Conservation (phyloP, 805 yeast genomes). For the Lipomyces sp. region DNA sequence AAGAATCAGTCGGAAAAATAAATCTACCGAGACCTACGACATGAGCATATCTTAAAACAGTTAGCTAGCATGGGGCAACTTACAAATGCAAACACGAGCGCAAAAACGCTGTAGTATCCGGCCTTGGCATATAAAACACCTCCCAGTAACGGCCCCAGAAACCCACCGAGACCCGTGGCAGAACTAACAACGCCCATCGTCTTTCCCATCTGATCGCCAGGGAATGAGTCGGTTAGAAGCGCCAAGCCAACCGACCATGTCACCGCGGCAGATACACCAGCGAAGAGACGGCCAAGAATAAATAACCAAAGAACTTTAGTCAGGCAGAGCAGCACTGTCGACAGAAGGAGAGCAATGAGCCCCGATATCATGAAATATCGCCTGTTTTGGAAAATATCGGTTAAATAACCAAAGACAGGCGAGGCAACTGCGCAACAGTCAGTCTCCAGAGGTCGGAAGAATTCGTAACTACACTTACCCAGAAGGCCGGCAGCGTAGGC, state of each 20-base stretch:
- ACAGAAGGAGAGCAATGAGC: conserved; percentile 41
- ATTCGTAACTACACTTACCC: conserved; percentile 17
- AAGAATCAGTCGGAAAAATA: conserved; percentile 45
- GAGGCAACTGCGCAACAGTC: conserved; percentile 33
- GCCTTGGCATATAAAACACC: conserved; percentile 44
- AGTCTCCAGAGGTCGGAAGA: neutral
- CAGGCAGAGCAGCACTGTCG: conserved; percentile 43
- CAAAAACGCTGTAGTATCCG: conserved; percentile 46
- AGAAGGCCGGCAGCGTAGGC: conserved; percentile 46
- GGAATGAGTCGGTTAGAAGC: conserved; percentile 42
- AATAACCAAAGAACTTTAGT: conserved; percentile 40
- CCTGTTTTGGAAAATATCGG: conserved; percentile 41
- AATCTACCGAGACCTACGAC: conserved; percentile 37
- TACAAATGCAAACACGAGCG: conserved; percentile 43
- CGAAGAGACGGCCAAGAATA: conserved; percentile 44
- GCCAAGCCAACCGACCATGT: conserved; percentile 49
- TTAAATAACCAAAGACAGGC: conserved; percentile 42
- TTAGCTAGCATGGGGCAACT: neutral
- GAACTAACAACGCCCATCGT: conserved; percentile 43
- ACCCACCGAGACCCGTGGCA: conserved; percentile 42
- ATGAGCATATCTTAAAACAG: neutral
- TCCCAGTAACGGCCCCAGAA: conserved; percentile 47
- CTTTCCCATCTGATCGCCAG: conserved; percentile 43
- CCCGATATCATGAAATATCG: conserved; percentile 44
- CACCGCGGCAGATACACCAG: conserved; percentile 45